Evolutionary conservation across 2,329 filamentous ascomycete species (phyloP).

Genomic region (Hirsutella rhossiliensis): DNA sequence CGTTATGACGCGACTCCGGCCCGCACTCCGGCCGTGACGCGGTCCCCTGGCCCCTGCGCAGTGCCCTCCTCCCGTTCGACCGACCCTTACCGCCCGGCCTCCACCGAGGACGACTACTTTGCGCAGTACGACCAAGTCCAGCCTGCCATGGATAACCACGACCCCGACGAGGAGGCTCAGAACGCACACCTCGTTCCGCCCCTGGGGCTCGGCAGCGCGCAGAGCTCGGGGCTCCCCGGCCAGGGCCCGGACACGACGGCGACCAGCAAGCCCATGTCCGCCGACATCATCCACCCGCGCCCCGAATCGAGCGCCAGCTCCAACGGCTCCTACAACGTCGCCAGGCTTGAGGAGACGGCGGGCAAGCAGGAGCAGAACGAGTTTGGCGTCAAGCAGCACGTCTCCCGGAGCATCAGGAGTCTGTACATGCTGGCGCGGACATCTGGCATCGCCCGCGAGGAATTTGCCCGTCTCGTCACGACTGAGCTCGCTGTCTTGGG

Average conservation of each 20-base stretch:
- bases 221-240: constrained; percentile 2
- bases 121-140: constrained; percentile 68
- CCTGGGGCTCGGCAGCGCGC: constrained; percentile 10
- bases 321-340: constrained; percentile 44
- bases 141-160: constrained; percentile 68
- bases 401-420: constrained; percentile 66
- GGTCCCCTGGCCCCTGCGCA: constrained; percentile 46
- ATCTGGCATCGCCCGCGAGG: constrained; percentile 59
- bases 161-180: constrained; percentile 56
- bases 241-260: neutral
- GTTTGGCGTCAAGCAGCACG: constrained; percentile 66
- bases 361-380: constrained; percentile 50
- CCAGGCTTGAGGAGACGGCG: constrained; percentile 45
- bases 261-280: constrained; percentile 4
- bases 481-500: constrained; percentile 59
- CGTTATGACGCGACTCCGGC: constrained; percentile 62
- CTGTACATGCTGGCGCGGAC: constrained; percentile 58
- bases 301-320: constrained; percentile 47
- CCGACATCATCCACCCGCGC: constrained; percentile 42
- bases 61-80: constrained; percentile 4
- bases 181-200: constrained; percentile 21
- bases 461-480: constrained; percentile 62
- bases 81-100: constrained; percentile 9
- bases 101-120: constrained; percentile 59
- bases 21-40: constrained; percentile 48